These are phyloP conservation scores for Licmophora abbreviata DNA, from an alignment of 108 stramenopile genomes.

Conservation along the genomic window DNA sequence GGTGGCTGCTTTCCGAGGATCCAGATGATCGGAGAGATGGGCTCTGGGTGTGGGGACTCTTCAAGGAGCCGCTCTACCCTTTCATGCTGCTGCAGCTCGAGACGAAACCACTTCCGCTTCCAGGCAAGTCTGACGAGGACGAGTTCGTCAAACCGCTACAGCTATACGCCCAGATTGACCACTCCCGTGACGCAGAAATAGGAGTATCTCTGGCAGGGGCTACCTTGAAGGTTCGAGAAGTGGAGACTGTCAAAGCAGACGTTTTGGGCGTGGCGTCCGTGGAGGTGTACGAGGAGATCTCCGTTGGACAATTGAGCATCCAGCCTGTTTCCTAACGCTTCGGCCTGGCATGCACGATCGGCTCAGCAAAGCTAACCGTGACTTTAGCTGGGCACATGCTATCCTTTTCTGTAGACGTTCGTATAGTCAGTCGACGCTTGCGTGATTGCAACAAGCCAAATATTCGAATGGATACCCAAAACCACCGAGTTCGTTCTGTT, in stretches of 20 bases:
- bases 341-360: too few species aligned
- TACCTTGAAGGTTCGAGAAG: constrained; percentile 33
- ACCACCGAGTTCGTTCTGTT: too few species aligned
- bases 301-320: constrained; percentile 51
- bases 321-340: too few species aligned
- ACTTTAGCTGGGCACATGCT: too few species aligned
- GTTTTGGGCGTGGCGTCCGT: constrained; percentile 66
- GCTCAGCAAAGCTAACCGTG: too few species aligned
- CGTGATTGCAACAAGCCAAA: too few species aligned
- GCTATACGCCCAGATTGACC: constrained; percentile 68
- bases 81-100: constrained; percentile 77
- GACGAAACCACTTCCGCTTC: constrained; percentile 48
- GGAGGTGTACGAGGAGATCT: constrained; percentile 60
- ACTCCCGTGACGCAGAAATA: constrained; percentile 38
- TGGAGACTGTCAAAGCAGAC: constrained; percentile 53
- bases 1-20: constrained; percentile 81
- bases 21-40: constrained; percentile 82
- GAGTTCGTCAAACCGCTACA: constrained; percentile 61
- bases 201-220: constrained; percentile 25
- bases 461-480: too few species aligned
- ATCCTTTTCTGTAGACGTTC: too few species aligned
- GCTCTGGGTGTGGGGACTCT: constrained; percentile 88
- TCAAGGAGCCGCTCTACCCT: constrained; percentile 86
- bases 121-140: constrained; percentile 17
- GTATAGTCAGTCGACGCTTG: too few species aligned